A percentile compares a stretch with the other conserved stretches of the same genome.
Evolutionary conservation across 768 basidiomycete species (phyloP).

Genomic region (Leccinellum rugosiceps): DNA sequence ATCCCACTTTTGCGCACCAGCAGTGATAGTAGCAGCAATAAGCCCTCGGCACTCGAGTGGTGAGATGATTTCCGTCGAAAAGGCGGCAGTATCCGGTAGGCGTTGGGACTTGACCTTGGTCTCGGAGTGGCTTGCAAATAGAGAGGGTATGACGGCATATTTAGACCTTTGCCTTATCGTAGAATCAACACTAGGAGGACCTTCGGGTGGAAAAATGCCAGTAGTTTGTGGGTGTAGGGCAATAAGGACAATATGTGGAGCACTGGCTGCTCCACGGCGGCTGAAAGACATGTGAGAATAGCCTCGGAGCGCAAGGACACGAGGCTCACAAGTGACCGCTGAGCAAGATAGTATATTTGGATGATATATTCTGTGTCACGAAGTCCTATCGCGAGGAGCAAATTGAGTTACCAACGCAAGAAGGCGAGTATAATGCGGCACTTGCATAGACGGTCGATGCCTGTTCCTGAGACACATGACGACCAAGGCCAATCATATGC

Average conservation of each 20-base stretch:
- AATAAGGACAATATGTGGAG: constrained; percentile 13
- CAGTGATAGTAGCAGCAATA: constrained; percentile 35
- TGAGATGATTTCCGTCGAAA: constrained; percentile 40
- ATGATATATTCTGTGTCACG: constrained; percentile 42
- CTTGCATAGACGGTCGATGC: constrained; percentile 47
- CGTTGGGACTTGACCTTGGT: constrained; percentile 7
- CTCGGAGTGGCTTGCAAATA: constrained; percentile 12
- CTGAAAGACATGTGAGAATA: constrained; percentile 24
- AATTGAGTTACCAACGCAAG: neutral
- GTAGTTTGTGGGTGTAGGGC: constrained; percentile 17
- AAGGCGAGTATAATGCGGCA: neutral
- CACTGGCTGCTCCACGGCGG: constrained; percentile 40
- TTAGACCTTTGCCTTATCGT: constrained; percentile 11
- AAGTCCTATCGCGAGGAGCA: constrained; percentile 39
- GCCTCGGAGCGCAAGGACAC: neutral
- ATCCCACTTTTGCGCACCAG: constrained; percentile 41
- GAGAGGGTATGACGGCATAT: constrained; percentile 11
- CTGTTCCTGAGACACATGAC: constrained; percentile 37
- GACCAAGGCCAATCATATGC: constrained; percentile 40
- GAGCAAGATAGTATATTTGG: constrained; percentile 48
- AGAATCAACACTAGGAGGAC: constrained; percentile 12
- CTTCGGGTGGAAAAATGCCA: constrained; percentile 14
- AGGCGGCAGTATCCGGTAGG: constrained; percentile 14
- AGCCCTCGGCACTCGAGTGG: constrained; percentile 45
- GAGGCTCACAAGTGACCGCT: constrained; percentile 57